Evolutionary conservation across 345 rosid species (phyloP), one percentile per base, ranked within the genome.

Genomic region (Erucastrum elatum): DNA sequence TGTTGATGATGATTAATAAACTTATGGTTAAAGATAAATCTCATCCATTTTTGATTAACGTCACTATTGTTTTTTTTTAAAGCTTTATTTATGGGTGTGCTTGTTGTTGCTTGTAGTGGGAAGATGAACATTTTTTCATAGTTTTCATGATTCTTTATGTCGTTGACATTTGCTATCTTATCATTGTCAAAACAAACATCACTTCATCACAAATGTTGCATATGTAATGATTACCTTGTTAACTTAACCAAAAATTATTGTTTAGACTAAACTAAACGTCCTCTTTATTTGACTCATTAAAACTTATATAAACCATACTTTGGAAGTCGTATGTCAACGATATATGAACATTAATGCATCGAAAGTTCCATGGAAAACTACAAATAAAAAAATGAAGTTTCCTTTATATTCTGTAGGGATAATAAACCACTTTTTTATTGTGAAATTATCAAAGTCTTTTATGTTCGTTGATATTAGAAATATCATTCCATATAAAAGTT

Each of bases 91-190:
- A 29, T 66, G 61, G 77, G 60, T 53, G 60, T 53, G 60, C 60
- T 53, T 37, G 41, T 37, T 37, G 41, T 37, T 37, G 41, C 41
- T 37, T 53, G 60, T 75, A 80, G 79, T 80, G 79, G 82, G 75
- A n/a, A 69, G 79, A 68, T 74, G 75, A 74, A 44, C 35, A 70
- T 68, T 80, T 44, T 44, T 21, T 79, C 78, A 17, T 51, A 26
- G 59, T 49, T 61, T 63, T 74, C 62, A 80, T 74, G 34, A 69
- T 74, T 70, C 76, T 4, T 59, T 56, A 44, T 80, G 80, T 75
- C 83, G 83, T 80, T 80, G 83, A 80, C 83, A 10, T 80, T 61
- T 75, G 33, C 72, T 64, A 64, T 73, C 30, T 63, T 39, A 35
- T 74, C 65, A 79, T 66, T 67, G 70, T 68, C 68, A 51, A 74